These are phyloP conservation scores for Abortiporus biennis DNA, from an alignment of 1,284 basidiomycete genomes.

Conservation along the genomic window DNA sequence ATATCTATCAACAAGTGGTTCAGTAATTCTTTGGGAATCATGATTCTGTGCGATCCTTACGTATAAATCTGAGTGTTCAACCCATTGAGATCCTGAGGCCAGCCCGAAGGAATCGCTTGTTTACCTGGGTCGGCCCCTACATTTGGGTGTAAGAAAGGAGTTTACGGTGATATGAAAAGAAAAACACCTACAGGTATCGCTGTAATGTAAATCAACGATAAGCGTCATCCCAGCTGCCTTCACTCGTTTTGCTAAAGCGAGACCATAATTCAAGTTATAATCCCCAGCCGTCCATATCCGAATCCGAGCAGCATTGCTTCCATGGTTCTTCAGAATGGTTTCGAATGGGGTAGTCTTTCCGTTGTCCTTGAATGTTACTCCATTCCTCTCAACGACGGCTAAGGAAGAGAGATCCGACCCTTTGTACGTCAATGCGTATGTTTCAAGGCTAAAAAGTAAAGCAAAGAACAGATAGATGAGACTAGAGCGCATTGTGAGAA, in stretches of 20 bases:
- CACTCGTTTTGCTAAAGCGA: conserved; percentile 51
- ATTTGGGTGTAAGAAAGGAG: not conserved
- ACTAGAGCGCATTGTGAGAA: no score
- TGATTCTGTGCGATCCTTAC: conserved; percentile 23
- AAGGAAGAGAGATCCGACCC: conserved; percentile 60
- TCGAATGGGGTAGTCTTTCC: conserved; percentile 41
- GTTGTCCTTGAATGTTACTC: conserved; percentile 41
- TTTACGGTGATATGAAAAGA: no score
- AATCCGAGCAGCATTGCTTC: conserved; percentile 51
- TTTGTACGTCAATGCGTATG: conserved; percentile 38
- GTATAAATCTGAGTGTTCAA: conserved; percentile 50
- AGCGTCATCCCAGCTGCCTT: conserved; percentile 53
- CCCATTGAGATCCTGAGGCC: conserved; percentile 45
- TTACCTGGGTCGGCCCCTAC: conserved; percentile 60
- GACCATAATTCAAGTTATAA: conserved; percentile 48
- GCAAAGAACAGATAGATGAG: no score
- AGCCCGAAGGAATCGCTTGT: conserved; percentile 51
- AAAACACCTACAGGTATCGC: conserved; percentile 48
- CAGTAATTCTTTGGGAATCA: not conserved
- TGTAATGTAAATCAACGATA: conserved; percentile 55
- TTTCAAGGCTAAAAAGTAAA: no score
- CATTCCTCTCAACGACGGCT: conserved; percentile 44
- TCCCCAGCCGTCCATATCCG: conserved; percentile 56
- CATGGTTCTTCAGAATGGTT: conserved; percentile 46
- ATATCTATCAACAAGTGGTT: conserved; percentile 32